These are phyloP conservation scores for Cystoisospora suis DNA, from an alignment of 169 alveolate species.

Conservation along the genomic window DNA sequence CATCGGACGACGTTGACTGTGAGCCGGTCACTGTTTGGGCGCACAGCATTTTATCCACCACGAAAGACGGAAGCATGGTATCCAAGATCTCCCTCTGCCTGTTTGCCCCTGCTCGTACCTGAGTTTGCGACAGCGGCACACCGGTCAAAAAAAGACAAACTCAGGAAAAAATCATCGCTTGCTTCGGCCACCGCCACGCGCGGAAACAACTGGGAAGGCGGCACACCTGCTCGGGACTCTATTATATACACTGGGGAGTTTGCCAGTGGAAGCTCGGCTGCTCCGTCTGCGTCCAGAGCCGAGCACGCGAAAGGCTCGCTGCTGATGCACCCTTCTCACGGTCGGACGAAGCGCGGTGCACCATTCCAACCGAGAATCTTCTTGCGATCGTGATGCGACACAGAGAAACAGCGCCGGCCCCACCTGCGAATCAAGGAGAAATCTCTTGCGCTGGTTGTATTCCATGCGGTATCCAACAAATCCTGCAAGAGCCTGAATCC, in stretches of 20 bases:
- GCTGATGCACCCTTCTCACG: neutral
- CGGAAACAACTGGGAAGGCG: no score
- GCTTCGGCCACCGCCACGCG: no score
- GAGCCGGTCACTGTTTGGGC: neutral
- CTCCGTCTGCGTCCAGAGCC: no score
- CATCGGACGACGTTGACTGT: no score
- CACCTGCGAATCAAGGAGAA: conserved; percentile 74
- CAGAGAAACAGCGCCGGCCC: conserved; percentile 52
- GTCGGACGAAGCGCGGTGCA: neutral
- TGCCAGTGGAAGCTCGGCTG: no score
- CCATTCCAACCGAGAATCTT: neutral
- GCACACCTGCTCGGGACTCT: no score
- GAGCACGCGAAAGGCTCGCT: no score
- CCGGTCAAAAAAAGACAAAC: no score
- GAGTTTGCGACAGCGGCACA: no score
- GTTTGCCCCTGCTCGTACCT: conserved; percentile 69
- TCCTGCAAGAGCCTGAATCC: conserved; percentile 47
- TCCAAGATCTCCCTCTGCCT: conserved; percentile 87
- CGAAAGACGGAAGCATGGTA: conserved; percentile 88
- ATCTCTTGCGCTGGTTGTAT: conserved; percentile 81
- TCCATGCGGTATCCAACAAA: conserved; percentile 86
- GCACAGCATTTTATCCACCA: conserved; percentile 78
- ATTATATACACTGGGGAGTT: no score
- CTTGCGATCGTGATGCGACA: neutral
- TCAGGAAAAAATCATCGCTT: no score